Base-by-base conservation (phyloP, 2,329 filamentous ascomycete genomes). In the Trichoderma hamatum region DNA sequence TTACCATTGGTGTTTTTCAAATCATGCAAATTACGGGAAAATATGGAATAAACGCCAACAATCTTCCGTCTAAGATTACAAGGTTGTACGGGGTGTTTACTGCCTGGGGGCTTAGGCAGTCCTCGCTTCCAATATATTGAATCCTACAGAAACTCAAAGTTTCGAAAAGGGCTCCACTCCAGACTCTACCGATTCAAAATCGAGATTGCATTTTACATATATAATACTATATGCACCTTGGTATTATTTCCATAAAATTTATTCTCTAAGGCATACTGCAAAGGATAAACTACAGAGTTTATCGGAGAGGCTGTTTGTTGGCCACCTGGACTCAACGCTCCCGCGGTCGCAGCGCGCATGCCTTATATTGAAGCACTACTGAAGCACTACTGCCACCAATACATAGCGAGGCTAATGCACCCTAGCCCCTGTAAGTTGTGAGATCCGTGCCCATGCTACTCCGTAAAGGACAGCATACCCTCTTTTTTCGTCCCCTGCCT, bases 381-480 rank as follows among this genome's bases (percentile, higher is more conserved):
- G 14, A 28, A 30, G 26, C 26, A 54, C 36, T 36, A 10, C 34
- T 36, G 13, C 34, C 34, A 43, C 21, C 21, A 49, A 43, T 43
- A 43, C 39, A 43, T 16, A 16, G 36, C 36, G 26, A 30, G 19
- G 32, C 54, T 34, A 58, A 58, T 46, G 30, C 34, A 32, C 34
- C 52, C 39, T 30, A 26, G 52, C 36, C 26, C 63, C 54, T 51
- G 26, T 58, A 56, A 24, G 63, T 43, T 51, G 26, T 34, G 32
- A 24, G 63, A 43, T 52, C 61, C 61, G 26, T 66, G 63, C 39
- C n/a, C 43, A 19, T 24, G 60, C 43, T 16, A 43, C 39, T 43
- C 39, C 39, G 39, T 43, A 66, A 67, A 67, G 63, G 63, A 59
- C 63, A 67, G 63, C 63, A 43, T 67, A 67, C 52, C 63, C 63